These are phyloP conservation scores for Sugiyamaella lignohabitans DNA, from an alignment of 805 yeast species.

Conservation along the genomic window DNA sequence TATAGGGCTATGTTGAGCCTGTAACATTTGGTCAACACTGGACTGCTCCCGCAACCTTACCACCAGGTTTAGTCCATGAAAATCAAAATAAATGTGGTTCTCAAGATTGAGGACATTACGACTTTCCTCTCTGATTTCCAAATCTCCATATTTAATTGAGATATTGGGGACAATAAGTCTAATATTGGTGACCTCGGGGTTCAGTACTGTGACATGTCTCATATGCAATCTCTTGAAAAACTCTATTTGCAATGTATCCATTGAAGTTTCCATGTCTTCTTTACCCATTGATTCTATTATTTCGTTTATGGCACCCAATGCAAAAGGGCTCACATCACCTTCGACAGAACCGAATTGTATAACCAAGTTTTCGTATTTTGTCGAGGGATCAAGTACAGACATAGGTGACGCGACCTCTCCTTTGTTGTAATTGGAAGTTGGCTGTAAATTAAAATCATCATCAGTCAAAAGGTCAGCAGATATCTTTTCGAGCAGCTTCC, in stretches of 20 bases:
- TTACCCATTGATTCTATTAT: slow-evolving; percentile 34
- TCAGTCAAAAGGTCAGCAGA: not conserved
- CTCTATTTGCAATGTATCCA: slow-evolving; percentile 62
- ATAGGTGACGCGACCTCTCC: slow-evolving; percentile 12
- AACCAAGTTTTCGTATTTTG: slow-evolving; percentile 50
- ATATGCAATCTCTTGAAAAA: slow-evolving; percentile 42
- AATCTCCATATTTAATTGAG: slow-evolving; percentile 15
- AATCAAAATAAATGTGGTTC: slow-evolving; percentile 18
- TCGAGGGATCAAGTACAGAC: slow-evolving; percentile 30
- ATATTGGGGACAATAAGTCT: slow-evolving; percentile 43
- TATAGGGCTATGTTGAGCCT: slow-evolving; percentile 11
- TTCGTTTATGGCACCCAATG: slow-evolving; percentile 36
- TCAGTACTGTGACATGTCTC: slow-evolving; percentile 27
- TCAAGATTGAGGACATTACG: slow-evolving; percentile 2
- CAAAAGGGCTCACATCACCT: slow-evolving; percentile 41
- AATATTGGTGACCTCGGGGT: slow-evolving; percentile 37
- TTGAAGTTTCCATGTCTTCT: slow-evolving; percentile 38
- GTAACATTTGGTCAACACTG: slow-evolving; percentile 18
- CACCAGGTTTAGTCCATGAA: slow-evolving; percentile 16
- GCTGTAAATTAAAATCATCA: slow-evolving; percentile 12
- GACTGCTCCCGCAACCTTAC: slow-evolving; percentile 12
- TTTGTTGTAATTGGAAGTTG: slow-evolving; percentile 13
- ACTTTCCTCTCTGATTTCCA: not conserved
- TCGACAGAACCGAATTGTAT: slow-evolving; percentile 48
- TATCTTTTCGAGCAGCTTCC: slow-evolving; percentile 13